These are phyloP conservation scores for Gorgonomyces haynaldii DNA, from an alignment of 192 early-diverging fungal species.

Conservation along the genomic window DNA sequence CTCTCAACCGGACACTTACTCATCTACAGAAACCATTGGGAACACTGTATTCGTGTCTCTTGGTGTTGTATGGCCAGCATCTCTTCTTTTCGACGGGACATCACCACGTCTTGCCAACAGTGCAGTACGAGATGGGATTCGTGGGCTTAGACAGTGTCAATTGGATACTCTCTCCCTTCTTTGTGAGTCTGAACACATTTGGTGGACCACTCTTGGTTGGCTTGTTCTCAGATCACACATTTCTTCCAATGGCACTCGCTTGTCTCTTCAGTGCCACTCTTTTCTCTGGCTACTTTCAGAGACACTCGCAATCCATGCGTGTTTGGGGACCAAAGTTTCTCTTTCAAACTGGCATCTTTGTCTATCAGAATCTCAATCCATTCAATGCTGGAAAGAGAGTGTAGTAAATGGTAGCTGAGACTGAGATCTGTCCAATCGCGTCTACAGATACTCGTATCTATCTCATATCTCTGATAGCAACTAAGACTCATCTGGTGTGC, in stretches of 20 bases:
- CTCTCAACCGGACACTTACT: not conserved
- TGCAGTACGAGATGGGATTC: constrained; percentile 85
- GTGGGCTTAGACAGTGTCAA: constrained; percentile 68
- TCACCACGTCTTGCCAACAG: constrained; percentile 76
- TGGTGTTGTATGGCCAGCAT: constrained; percentile 30
- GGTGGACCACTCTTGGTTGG: constrained; percentile 27
- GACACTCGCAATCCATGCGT: constrained; percentile 4
- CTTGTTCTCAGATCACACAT: constrained; percentile 9
- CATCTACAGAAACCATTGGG: constrained; percentile 5
- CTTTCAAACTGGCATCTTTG: not conserved
- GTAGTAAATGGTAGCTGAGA: too few relatives aligned
- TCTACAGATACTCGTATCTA: too few relatives aligned
- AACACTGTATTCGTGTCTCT: constrained; percentile 37
- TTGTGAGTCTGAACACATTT: constrained; percentile 71
- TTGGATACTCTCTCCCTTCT: constrained; percentile 53
- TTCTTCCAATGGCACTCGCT: constrained; percentile 12
- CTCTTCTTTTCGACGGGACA: constrained; percentile 87
- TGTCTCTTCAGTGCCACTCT: constrained; percentile 21
- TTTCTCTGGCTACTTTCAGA: constrained; percentile 28
- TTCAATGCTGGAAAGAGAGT: too few relatives aligned
- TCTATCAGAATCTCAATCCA: too few relatives aligned
- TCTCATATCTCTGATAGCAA: too few relatives aligned
- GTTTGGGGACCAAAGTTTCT: constrained; percentile 2
- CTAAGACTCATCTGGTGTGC: too few relatives aligned
- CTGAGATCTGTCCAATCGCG: too few relatives aligned